phyloP scores from a whole-genome alignment of 495 filamentous ascomycete species.

The Penicillium coffeae region DNA sequence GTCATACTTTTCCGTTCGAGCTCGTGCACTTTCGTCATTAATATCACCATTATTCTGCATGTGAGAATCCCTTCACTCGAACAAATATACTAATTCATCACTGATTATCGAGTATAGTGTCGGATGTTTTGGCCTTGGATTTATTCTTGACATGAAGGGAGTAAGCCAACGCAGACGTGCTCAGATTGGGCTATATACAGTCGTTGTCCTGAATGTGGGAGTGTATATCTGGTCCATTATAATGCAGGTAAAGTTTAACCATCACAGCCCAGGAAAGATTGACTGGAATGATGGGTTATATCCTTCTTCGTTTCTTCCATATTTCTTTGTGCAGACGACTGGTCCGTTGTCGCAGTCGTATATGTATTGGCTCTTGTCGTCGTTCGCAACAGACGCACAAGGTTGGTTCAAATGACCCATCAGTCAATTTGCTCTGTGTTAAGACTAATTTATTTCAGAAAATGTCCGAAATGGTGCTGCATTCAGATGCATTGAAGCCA shows the following conservation, averaged over 20 bases:
- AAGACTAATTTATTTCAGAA: conserved; percentile 10
- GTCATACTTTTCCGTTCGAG: conserved; percentile 28
- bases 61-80: conserved; percentile 7
- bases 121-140: conserved; percentile 31
- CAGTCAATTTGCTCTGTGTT: neutral
- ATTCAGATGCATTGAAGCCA: conserved; percentile 28
- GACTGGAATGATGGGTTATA: conserved; percentile 26
- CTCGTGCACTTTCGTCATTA: conserved; percentile 28
- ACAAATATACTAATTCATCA: neutral
- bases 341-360: conserved; percentile 29
- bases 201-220: conserved; percentile 25
- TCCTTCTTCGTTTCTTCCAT: conserved; percentile 24
- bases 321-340: conserved; percentile 32
- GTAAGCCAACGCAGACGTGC: conserved; percentile 28
- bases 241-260: conserved; percentile 24
- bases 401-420: conserved; percentile 11
- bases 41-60: conserved; percentile 33
- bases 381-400: conserved; percentile 28
- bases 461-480: conserved; percentile 30
- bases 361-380: conserved; percentile 32
- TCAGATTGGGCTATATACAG: conserved; percentile 26
- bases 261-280: conserved; percentile 21
- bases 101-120: conserved; percentile 7
- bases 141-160: conserved; percentile 28
- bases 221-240: conserved; percentile 32